Evolutionary conservation across 768 basidiomycete species (phyloP).

Genomic region (Sutorius australiensis): DNA sequence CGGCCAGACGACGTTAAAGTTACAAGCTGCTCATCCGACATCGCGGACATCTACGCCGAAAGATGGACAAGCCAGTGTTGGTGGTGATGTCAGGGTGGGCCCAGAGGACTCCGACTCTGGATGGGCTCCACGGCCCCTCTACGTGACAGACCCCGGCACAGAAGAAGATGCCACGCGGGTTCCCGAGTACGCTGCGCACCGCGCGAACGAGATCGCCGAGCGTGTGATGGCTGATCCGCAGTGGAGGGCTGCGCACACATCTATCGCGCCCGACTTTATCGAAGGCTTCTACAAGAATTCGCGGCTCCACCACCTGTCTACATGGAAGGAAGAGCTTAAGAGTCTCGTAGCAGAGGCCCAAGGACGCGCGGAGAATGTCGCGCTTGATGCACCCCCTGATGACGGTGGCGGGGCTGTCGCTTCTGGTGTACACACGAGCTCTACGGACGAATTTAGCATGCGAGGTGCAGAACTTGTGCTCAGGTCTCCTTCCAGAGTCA

Average conservation of each 20-base stretch:
- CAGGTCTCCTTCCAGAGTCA: conserved; percentile 45
- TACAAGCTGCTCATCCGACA: conserved; percentile 4
- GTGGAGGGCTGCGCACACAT: conserved; percentile 88
- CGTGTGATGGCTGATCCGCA: conserved; percentile 78
- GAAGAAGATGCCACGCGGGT: conserved; percentile 43
- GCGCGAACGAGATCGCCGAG: conserved; percentile 68
- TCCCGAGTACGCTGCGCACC: conserved; percentile 63
- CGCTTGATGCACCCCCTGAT: conserved; percentile 5
- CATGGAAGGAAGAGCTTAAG: conserved; percentile 89
- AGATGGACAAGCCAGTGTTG: neutral
- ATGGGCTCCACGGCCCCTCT: conserved; percentile 24
- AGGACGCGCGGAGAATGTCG: conserved; percentile 53
- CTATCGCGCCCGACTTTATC: conserved; percentile 81
- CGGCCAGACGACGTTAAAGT: conserved; percentile 17
- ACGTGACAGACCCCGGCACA: conserved; percentile 41
- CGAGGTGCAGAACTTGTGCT: conserved; percentile 46
- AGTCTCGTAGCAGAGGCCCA: conserved; percentile 77
- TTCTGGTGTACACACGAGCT: neutral
- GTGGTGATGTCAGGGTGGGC: neutral
- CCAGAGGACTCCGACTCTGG: conserved; percentile 3
- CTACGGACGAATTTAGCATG: conserved; percentile 44
- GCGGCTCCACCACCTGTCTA: conserved; percentile 87
- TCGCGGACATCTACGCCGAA: neutral
- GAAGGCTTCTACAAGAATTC: conserved; percentile 82
- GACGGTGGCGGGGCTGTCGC: neutral